Base-by-base conservation (phyloP, 2,329 filamentous ascomycete genomes). In the Lachnellula cervina region DNA sequence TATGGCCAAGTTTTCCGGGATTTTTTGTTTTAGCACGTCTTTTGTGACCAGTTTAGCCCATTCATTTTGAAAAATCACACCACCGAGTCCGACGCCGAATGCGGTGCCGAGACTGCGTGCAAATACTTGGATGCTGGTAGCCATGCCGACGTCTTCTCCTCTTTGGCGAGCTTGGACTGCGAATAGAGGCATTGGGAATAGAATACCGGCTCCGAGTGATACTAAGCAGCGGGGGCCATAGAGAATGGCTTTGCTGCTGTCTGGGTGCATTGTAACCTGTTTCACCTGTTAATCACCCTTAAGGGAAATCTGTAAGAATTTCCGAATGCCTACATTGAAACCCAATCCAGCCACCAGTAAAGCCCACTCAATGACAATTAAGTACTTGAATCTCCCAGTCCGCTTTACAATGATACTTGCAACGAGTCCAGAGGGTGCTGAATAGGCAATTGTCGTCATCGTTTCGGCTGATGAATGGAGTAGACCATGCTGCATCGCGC, bases 121-220 rank as follows among this genome's bases (percentile, higher is more conserved):
- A 57, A 82, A 80, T 0, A 74, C 73, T 2, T 80, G 67, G 0
- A 79, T 79, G 1, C 77, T 75, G 0, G 77, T 81, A 0, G 78
- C 79, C 0, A 74, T 73, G 0, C 79, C 78, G 1, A 71, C 70
- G 25, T 59, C 48, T 46, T 46, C 45, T 6, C 35, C 49, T 40
- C 49, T 42, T 38, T 40, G 49, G 2, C 49, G 14, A 40, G 37
- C 49, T 32, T 48, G 45, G 5, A 48, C 45, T 11, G 49, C 49
- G 17, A 40, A 51, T 11, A 51, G 35, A 17, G 49, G 49, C 49
- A 28, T 19, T 42, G 8, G 37, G 49, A 51, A 38, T 21, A 40
- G 19, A 28, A 40, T 25, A 17, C 45, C 45, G 5, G 45, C 45
- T 23, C 45, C 45, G 11, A 48, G 21, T 11, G 45, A 48, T 25